Conservation (phyloP, 2,329 filamentous ascomycete genomes). For the Neurospora sp. region DNA sequence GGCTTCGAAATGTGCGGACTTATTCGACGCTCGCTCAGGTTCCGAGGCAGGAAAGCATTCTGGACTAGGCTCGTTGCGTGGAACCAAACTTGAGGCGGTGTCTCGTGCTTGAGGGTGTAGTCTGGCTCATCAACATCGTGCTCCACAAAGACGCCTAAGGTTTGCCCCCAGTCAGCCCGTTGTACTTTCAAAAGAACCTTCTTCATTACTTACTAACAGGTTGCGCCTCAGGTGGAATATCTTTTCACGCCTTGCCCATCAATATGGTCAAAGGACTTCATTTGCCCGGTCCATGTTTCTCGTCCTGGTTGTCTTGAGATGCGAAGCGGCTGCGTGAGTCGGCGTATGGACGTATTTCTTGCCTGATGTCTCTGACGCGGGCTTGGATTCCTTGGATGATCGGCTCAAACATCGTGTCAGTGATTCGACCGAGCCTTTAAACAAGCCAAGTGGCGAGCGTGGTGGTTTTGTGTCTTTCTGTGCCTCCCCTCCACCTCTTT, state of each 20-base stretch:
- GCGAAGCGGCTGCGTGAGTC: slow-evolving; percentile 30
- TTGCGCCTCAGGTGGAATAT: not conserved
- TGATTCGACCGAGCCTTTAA: slow-evolving; percentile 8
- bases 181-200: not conserved
- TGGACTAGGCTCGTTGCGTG: not conserved
- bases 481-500: not conserved
- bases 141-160: not conserved
- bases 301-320: slow-evolving; percentile 32
- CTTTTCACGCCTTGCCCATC: not conserved
- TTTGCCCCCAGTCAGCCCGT: not conserved
- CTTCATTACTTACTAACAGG: not conserved
- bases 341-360: slow-evolving; percentile 24
- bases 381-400: not conserved
- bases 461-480: not conserved
- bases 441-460: slow-evolving; percentile 6
- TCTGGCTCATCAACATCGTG: not conserved
- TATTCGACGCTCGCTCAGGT: not conserved
- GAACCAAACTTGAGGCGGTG: not conserved
- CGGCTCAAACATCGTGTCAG: slow-evolving; percentile 9
- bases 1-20: not conserved
- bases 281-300: slow-evolving; percentile 12
- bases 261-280: slow-evolving; percentile 13
- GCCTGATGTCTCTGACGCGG: slow-evolving; percentile 1
- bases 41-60: not conserved
- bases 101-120: not conserved